Evolutionary conservation across 306 rosid species (phyloP).

Genomic region (Cucumis cinereus): DNA sequence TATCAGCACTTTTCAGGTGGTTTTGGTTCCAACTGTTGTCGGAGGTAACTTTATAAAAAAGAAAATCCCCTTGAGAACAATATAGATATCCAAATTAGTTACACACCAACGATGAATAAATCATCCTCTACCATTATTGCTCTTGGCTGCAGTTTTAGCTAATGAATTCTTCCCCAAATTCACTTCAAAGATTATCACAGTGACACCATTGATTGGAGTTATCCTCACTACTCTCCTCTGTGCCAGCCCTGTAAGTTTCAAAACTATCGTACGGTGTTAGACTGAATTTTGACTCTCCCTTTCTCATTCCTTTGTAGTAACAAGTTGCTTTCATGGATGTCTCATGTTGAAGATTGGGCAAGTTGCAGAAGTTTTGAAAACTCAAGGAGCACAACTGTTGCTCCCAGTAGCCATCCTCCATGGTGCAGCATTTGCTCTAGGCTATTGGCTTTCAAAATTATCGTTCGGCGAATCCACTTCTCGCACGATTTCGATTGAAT

Average conservation of each 20-base stretch:
- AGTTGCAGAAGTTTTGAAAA: conserved; percentile 71
- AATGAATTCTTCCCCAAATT: conserved; percentile 90
- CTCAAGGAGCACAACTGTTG: conserved; percentile 72
- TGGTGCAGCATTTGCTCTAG: conserved; percentile 79
- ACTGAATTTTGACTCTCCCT: neutral
- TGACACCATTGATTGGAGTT: conserved; percentile 82
- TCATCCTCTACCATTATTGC: conserved; percentile 1
- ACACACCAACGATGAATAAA: neutral
- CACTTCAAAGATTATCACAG: conserved; percentile 64
- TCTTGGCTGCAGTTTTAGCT: conserved; percentile 59
- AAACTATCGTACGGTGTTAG: neutral
- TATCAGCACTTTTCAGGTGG: conserved; percentile 94
- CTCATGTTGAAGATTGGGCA: conserved; percentile 62
- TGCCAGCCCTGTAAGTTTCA: conserved; percentile 74
- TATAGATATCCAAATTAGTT: neutral
- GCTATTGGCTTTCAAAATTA: conserved; percentile 69
- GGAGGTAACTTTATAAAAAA: conserved; percentile 60
- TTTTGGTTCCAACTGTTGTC: conserved; percentile 68
- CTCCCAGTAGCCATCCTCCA: conserved; percentile 77
- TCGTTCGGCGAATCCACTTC: conserved; percentile 96
- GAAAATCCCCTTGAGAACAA: neutral
- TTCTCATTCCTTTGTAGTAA: neutral
- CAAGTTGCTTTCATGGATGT: conserved; percentile 2
- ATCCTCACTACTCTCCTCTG: conserved; percentile 82
- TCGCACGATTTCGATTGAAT: conserved; percentile 91